A percentile compares a stretch with the other conserved stretches of the same genome.
These are phyloP conservation scores for Solanum paucissectum DNA, from an alignment of 257 asterid species.

Conservation along the genomic window DNA sequence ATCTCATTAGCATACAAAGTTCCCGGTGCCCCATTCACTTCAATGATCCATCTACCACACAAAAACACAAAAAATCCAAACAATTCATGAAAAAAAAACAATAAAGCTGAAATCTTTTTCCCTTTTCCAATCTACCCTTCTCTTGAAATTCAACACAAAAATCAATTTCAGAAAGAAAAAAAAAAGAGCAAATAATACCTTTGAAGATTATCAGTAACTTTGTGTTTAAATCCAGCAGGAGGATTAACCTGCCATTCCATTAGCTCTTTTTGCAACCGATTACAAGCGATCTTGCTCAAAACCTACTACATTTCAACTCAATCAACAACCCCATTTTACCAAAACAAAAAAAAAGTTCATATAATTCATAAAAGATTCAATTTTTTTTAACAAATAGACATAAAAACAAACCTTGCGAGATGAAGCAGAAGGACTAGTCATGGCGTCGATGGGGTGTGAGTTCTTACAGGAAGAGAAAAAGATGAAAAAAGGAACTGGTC, in stretches of 20 bases:
- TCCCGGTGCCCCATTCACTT: conserved; percentile 39
- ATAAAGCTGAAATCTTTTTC: background rate
- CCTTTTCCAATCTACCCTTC: background rate
- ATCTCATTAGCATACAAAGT: conserved; percentile 34
- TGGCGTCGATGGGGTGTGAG: background rate
- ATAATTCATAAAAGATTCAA: background rate
- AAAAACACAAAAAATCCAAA: background rate
- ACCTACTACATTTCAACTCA: conserved; percentile 28
- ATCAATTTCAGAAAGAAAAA: background rate
- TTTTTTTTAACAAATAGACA: background rate
- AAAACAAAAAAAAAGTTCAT: background rate
- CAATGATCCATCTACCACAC: conserved; percentile 32
- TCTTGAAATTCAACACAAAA: background rate
- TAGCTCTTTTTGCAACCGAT: conserved; percentile 93
- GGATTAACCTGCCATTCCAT: conserved; percentile 97
- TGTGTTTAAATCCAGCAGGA: conserved; percentile 79
- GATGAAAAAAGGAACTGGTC: background rate
- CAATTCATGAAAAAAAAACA: background rate
- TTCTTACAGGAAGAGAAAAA: background rate
- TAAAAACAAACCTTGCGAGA: conserved; percentile 14
- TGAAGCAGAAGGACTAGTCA: conserved; percentile 14
- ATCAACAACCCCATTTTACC: background rate
- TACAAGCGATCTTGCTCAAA: conserved; percentile 91
- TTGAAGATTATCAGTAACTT: conserved; percentile 81
- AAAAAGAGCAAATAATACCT: conserved; percentile 23